phyloP scores from a whole-genome alignment of 257 asterid species.

The Lavandula angustifolia region DNA sequence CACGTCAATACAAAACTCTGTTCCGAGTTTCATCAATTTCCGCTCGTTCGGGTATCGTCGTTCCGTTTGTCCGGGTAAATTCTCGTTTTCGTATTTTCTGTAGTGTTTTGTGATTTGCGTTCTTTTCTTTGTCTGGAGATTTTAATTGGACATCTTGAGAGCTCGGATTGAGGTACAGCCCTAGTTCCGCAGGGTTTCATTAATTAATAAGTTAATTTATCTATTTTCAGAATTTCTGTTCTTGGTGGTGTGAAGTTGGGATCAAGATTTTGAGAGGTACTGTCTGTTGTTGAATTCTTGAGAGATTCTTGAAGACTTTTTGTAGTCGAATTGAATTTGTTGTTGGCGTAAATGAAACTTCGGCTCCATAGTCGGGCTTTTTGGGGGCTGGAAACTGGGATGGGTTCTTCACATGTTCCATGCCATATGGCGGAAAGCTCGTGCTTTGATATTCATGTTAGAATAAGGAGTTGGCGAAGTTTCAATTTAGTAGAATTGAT shows the following conservation, averaged over 20 bases:
- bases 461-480: conserved; percentile 32
- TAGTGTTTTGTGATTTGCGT: conserved; percentile 11
- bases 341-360: conserved; percentile 20
- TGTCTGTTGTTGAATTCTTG: conserved; percentile 27
- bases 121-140: background rate
- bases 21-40: conserved; percentile 19
- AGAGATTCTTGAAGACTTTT: conserved; percentile 22
- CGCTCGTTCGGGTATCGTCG: conserved; percentile 20
- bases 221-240: conserved; percentile 28
- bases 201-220: background rate
- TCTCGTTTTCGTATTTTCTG: conserved; percentile 2
- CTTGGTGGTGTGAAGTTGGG: conserved; percentile 35
- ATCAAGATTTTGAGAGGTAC: conserved; percentile 30
- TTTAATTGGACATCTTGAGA: conserved; percentile 7
- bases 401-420: conserved; percentile 21
- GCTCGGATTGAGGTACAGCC: conserved; percentile 30
- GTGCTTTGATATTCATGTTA: conserved; percentile 22
- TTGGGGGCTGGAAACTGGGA: conserved; percentile 29
- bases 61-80: conserved; percentile 33
- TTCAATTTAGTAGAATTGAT: conserved; percentile 35
- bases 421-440: conserved; percentile 31
- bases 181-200: conserved; percentile 16
- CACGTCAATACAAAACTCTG: conserved; percentile 12
- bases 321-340: conserved; percentile 24
- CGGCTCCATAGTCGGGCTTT: conserved; percentile 27